Base-by-base conservation (phyloP, 352 stramenopile genomes). In the Globisporangium iwayamae region DNA sequence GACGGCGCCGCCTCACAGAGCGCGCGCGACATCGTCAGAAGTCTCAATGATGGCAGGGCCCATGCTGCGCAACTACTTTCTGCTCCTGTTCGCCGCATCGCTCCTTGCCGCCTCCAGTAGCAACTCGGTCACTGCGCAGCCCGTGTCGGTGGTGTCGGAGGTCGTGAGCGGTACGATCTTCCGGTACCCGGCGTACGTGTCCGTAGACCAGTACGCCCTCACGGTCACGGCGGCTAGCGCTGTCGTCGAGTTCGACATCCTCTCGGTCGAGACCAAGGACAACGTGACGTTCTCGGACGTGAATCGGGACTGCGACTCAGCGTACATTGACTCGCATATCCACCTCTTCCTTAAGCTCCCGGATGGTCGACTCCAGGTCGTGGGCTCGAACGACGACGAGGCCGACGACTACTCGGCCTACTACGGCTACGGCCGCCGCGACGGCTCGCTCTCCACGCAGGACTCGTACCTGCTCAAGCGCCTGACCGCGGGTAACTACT, bases 291-390 rank as follows among this genome's bases (percentile, higher is more conserved):
- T 84, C 61, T 30, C 67, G 0, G 83, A 91, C 53, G 80, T 91
- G 11, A 91, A 91, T 63, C 34, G 36, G 7, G 78, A 91, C 59
- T 91, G 83, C 50, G 83, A 91, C 67, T 91, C 80, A 62, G 78
- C 80, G 1, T 90, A 74, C 64, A 89, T 91, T 46, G 80, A 90
- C 69, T 84, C 83, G 18, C 75, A 89, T 36, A 66, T 90, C 11
- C 80, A 72, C 48, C 60, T 90, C 10, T 89, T 85, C 52, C 45
- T 60, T 25, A 74, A 72, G 34, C 41, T 30, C 4, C 56, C 61
- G 0, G 66, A 82, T 3, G 67, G 71, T 4, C 60, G 63, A 5
- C 62, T 84, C 28, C 67, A 63, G 11, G 59, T 82, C 9, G 56
- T 90, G 2, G 80, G 71, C n/a, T 81, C 60, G 34, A 90, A 91